These are phyloP conservation scores for Aspergillus candidus DNA, from an alignment of 2,329 filamentous ascomycete species.

Conservation along the genomic window DNA sequence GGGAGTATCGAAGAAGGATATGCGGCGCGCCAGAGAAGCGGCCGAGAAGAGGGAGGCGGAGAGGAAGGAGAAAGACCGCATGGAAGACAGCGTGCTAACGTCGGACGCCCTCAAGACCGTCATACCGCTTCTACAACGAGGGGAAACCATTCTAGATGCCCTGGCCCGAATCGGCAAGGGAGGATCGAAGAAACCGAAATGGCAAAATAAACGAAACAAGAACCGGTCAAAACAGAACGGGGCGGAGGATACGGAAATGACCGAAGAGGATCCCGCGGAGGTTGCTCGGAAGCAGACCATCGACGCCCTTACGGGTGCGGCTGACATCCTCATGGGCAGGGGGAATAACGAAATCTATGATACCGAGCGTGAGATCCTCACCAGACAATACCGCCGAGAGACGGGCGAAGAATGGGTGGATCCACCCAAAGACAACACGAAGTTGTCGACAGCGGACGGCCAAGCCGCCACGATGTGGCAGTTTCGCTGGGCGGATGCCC, in stretches of 20 bases:
- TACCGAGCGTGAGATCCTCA: slow-evolving; percentile 72
- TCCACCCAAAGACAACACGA: slow-evolving; percentile 24
- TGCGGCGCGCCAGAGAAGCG: slow-evolving; percentile 78
- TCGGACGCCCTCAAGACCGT: slow-evolving; percentile 67
- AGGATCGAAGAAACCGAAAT: slow-evolving; percentile 55
- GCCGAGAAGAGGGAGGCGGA: slow-evolving; percentile 80
- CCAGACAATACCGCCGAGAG: slow-evolving; percentile 76
- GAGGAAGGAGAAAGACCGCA: slow-evolving; percentile 61
- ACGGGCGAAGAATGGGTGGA: slow-evolving; percentile 80
- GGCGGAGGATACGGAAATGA: slow-evolving; percentile 62
- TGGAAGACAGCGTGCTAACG: slow-evolving; percentile 68
- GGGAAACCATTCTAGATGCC: slow-evolving; percentile 84
- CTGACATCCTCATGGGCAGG: slow-evolving; percentile 75
- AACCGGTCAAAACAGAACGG: slow-evolving; percentile 44
- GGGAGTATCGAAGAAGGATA: slow-evolving; percentile 87
- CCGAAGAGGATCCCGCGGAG: slow-evolving; percentile 65
- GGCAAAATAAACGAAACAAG: slow-evolving; percentile 53
- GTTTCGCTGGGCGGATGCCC: slow-evolving; percentile 84
- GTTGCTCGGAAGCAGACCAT: slow-evolving; percentile 65
- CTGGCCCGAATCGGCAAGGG: slow-evolving; percentile 71
- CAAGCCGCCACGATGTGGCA: slow-evolving; percentile 62
- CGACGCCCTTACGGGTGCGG: slow-evolving; percentile 77
- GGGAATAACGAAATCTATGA: slow-evolving; percentile 91
- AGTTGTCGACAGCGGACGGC: slow-evolving; percentile 24
- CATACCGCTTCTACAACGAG: slow-evolving; percentile 66